Conservation (phyloP, 176 grass and related monocot species). For the Echinochloa phyllopogon region DNA sequence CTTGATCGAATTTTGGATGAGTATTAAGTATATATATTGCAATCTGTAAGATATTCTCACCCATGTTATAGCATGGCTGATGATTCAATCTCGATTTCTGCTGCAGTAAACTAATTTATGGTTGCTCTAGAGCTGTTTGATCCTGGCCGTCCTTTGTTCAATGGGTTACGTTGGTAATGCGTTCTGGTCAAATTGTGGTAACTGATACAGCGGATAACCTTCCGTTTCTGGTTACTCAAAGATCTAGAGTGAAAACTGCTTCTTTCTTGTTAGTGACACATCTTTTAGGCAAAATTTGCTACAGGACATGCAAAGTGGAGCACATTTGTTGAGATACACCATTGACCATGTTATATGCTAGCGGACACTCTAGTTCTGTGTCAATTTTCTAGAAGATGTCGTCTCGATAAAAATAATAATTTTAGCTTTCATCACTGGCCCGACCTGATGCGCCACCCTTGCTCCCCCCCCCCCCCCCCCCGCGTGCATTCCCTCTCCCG, state of each 20-base stretch:
- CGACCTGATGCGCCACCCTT: too few species aligned
- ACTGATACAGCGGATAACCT: neutral
- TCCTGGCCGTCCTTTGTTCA: neutral
- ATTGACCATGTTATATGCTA: too few species aligned
- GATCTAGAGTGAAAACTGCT: neutral
- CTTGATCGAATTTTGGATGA: slow-evolving; percentile 11
- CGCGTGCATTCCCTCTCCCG: too few species aligned
- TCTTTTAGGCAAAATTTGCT: neutral
- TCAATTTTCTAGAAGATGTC: too few species aligned
- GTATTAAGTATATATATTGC: neutral
- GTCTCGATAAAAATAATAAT: too few species aligned
- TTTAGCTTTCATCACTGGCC: too few species aligned
- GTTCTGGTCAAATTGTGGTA: neutral
- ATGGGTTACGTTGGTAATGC: neutral
- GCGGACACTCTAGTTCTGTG: too few species aligned
- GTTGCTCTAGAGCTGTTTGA: neutral
- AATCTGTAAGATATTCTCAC: neutral
- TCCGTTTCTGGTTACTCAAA: neutral
- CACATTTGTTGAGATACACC: too few species aligned
- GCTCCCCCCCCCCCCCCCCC: too few species aligned
- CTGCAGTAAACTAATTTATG: slow-evolving; percentile 8
- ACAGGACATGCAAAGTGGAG: too few species aligned
- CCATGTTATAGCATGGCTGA: neutral
- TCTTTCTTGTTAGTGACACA: neutral
- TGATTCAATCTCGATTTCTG: neutral